These are phyloP conservation scores for Entamoeba invadens DNA, from an alignment of 208 protist genomes.

Conservation along the genomic window DNA sequence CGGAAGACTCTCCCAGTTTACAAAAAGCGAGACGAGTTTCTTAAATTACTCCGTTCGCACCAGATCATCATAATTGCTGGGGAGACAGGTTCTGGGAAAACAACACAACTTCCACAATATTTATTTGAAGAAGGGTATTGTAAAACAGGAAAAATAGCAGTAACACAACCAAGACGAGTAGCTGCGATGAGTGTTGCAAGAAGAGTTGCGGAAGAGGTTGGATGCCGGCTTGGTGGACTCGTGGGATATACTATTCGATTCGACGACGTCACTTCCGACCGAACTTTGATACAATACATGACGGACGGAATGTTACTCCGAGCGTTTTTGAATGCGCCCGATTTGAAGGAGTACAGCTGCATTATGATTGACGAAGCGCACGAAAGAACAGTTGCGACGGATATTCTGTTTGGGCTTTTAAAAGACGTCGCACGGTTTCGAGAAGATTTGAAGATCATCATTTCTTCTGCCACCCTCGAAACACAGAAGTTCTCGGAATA, in stretches of 20 bases:
- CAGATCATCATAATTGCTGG: conserved; percentile 29
- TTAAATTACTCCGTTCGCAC: conserved; percentile 13
- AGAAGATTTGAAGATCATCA: conserved; percentile 87
- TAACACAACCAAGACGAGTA: conserved; percentile 92
- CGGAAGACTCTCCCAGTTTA: background rate
- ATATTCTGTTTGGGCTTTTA: conserved; percentile 50
- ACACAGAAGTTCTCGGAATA: conserved; percentile 71
- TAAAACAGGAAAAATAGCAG: conserved; percentile 46
- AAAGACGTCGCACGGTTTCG: conserved; percentile 43
- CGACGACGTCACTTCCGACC: conserved; percentile 52
- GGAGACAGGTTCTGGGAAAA: conserved; percentile 66
- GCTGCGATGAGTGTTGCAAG: conserved; percentile 91
- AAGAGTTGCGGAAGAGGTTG: conserved; percentile 76
- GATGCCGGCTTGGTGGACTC: conserved; percentile 46
- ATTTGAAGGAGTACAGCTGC: conserved; percentile 13
- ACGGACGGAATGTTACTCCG: conserved; percentile 32
- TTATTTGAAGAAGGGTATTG: conserved; percentile 58
- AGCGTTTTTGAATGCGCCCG: conserved; percentile 44
- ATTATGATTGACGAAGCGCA: conserved; percentile 53
- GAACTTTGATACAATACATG: conserved; percentile 33
- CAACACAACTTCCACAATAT: conserved; percentile 72
- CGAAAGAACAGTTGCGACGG: conserved; percentile 71
- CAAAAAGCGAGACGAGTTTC: background rate
- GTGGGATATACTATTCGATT: conserved; percentile 74
- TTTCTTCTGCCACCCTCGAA: conserved; percentile 97